Conservation (phyloP, 768 basidiomycete genomes). For the Mycena polygramma region DNA sequence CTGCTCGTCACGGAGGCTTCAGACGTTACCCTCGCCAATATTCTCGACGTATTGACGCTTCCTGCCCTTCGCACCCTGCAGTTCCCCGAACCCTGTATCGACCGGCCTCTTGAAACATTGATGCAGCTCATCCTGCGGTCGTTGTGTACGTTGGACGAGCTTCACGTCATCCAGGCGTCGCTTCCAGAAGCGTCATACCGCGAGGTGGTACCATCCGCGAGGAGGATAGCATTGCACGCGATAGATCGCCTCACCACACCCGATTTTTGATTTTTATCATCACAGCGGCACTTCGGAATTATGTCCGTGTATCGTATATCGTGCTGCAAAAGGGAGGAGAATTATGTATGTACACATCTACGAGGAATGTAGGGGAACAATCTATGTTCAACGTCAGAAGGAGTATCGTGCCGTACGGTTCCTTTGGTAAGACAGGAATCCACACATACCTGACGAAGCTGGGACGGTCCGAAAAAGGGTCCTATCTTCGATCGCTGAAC, state of each 20-base stretch:
- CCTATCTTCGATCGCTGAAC: too few species aligned
- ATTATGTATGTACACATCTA: too few species aligned
- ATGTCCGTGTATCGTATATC: too few species aligned
- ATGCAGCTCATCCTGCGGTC: neutral
- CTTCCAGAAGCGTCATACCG: neutral
- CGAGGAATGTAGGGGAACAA: too few species aligned
- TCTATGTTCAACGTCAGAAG: too few species aligned
- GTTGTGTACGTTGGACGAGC: neutral
- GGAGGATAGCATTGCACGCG: neutral
- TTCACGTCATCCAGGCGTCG: neutral
- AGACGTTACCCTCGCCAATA: neutral
- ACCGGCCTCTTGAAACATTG: neutral
- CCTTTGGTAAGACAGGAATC: too few species aligned
- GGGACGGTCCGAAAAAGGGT: too few species aligned
- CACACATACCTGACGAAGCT: too few species aligned
- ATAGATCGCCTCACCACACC: neutral
- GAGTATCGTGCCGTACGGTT: too few species aligned
- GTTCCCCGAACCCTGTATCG: neutral
- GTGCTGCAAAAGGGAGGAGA: too few species aligned
- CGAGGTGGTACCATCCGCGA: neutral
- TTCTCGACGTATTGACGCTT: neutral
- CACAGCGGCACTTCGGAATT: too few species aligned
- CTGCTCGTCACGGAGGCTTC: neutral
- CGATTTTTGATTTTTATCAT: too few species aligned
- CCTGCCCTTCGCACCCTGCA: neutral